Percentiles rank a stretch among this genome's conserved stretches.
phyloP scores from a whole-genome alignment of 768 basidiomycete species.

The Leccinum subgranulosum region DNA sequence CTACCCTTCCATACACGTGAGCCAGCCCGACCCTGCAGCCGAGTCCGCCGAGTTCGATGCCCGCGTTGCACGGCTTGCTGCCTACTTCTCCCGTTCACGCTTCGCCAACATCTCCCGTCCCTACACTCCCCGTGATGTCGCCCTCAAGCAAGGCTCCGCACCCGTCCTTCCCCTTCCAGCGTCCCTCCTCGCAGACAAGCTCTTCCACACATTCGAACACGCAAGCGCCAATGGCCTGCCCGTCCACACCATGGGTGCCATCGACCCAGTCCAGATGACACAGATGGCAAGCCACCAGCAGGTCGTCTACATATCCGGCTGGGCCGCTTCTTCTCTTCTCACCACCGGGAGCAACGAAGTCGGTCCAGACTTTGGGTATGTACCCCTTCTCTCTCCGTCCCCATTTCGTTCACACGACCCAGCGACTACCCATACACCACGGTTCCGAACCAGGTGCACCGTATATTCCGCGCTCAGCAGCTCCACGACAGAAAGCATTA shows the following conservation, averaged over 20 bases:
- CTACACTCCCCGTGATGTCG: slow-evolving; percentile 77
- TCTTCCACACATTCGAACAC: slow-evolving; percentile 64
- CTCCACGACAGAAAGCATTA: slow-evolving; percentile 92
- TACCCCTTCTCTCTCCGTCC: background rate
- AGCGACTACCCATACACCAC: slow-evolving; percentile 97
- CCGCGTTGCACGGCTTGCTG: slow-evolving; percentile 59
- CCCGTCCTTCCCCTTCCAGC: slow-evolving; percentile 75
- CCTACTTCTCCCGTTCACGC: slow-evolving; percentile 75
- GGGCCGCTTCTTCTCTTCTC: slow-evolving; percentile 83
- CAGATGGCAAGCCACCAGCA: slow-evolving; percentile 89
- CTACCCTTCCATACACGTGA: slow-evolving; percentile 43
- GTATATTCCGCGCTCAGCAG: slow-evolving; percentile 88
- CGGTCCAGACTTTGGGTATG: slow-evolving; percentile 84
- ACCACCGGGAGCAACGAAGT: slow-evolving; percentile 92
- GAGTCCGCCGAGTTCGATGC: slow-evolving; percentile 59
- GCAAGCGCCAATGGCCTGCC: slow-evolving; percentile 64
- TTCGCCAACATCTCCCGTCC: slow-evolving; percentile 73
- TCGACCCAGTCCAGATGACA: slow-evolving; percentile 93
- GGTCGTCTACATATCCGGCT: slow-evolving; percentile 89
- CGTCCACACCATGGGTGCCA: slow-evolving; percentile 88
- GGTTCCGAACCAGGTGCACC: slow-evolving; percentile 92
- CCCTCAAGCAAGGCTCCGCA: slow-evolving; percentile 84
- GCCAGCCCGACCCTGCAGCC: slow-evolving; percentile 53
- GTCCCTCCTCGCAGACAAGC: slow-evolving; percentile 80
- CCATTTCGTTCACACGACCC: slow-evolving; percentile 4